A percentile compares a stretch with the other conserved stretches of the same genome.
Conservation (phyloP, 148 eudicot genomes). For the Limonium bicolor region DNA sequence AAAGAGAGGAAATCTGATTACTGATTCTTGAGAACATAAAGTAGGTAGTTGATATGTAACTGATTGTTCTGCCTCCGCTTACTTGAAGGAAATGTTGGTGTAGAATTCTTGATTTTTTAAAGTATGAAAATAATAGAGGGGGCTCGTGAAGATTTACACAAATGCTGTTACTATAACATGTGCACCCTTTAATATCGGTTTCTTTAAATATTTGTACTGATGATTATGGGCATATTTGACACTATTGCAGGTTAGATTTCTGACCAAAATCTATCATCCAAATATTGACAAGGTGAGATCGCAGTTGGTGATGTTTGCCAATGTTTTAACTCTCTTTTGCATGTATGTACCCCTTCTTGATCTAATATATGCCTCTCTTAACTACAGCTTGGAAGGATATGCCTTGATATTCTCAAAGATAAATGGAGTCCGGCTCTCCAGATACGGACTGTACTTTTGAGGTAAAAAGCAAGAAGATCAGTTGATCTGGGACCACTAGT, state of each 20-base stretch:
- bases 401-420: slow-evolving; percentile 97
- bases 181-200: too few species aligned
- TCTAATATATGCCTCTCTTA: background rate
- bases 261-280: slow-evolving; percentile 96
- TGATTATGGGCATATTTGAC: slow-evolving; percentile 9
- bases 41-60: too few species aligned
- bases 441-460: slow-evolving; percentile 89
- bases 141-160: too few species aligned
- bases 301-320: slow-evolving; percentile 5
- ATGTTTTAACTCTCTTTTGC: background rate
- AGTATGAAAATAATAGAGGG: too few species aligned
- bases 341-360: too few species aligned
- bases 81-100: too few species aligned
- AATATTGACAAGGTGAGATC: slow-evolving; percentile 99
- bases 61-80: too few species aligned
- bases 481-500: background rate
- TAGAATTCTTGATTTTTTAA: too few species aligned
- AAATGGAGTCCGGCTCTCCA: slow-evolving; percentile 99
- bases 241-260: slow-evolving; percentile 80
- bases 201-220: too few species aligned
- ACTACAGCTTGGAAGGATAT: slow-evolving; percentile 93
- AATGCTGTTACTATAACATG: too few species aligned
- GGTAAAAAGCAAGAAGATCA: slow-evolving; percentile 22
- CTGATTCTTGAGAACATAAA: too few species aligned
- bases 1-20: too few species aligned